Base-by-base conservation (phyloP, 1,284 basidiomycete species). In the Ceratobasidium sp. region DNA sequence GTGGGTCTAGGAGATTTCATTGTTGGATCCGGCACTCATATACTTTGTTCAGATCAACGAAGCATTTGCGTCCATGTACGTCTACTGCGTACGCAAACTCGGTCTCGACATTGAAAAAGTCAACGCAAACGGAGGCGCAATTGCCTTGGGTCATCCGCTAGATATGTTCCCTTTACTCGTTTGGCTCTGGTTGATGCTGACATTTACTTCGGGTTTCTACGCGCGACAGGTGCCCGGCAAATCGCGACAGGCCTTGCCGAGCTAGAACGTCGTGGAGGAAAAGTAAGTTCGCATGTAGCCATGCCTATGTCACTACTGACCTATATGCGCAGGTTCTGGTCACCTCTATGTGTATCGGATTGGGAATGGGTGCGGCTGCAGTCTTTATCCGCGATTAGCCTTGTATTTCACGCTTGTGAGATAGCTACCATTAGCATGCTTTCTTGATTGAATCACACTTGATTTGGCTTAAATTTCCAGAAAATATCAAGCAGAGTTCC, bases 81-180 rank as follows among this genome's bases (percentile, higher is more conserved):
- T 96, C 27, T 96, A 97, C 85, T 92, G 90, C 71, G 87, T 96
- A 62, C 90, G 93, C 80, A 87, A 91, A 82, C 88, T 98, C 46
- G 88, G 88, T 41, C 86, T 98, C n/a, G 88, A 90, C 80, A 85
- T 86, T 41, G 88, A 89, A 69, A 91, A 94, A 87, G 93, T 96
- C 65, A 96, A 97, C 82, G 93, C 96, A 16, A 94, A 95, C 81
- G 96, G 96, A 41, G 96, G 96, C 0, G 96, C 95, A 0, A 96
- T 96, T 81, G 95, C 95, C 14, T 88, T 96, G 16, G 96, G 94
- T 1, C 93, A 95, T 84, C 94, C 94, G n/a, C 83, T 95, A 90
- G 94, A 91, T 94, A 84, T 88, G 93, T 90, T 18, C 80, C 77
- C 77, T 78, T n/a, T 54, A 52, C 46, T 20, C 18, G 14, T 4